phyloP scores from a whole-genome alignment of 2,329 filamentous ascomycete species.

The Aspergillus sclerotialis region DNA sequence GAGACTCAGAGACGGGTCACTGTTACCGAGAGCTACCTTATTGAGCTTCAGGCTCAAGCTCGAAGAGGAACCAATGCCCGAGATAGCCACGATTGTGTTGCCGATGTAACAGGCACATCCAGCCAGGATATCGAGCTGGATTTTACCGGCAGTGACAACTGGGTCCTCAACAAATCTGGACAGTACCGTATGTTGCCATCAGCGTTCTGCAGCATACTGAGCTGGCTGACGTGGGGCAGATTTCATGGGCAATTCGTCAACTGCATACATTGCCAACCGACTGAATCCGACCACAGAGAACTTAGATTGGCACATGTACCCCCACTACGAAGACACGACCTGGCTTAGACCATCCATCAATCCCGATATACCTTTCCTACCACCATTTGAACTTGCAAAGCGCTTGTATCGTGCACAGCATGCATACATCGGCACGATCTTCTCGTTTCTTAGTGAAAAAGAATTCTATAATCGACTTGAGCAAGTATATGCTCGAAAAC shows the following conservation, averaged over 20 bases:
- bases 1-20: constrained; percentile 30
- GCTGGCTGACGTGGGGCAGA: constrained; percentile 11
- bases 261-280: constrained; percentile 28
- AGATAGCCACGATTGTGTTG: too few species aligned
- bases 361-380: constrained; percentile 33
- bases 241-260: constrained; percentile 27
- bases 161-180: constrained; percentile 18
- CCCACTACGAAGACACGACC: constrained; percentile 27
- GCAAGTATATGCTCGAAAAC: constrained; percentile 38
- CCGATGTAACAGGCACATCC: too few species aligned
- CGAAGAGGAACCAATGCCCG: too few species aligned
- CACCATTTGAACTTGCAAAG: constrained; percentile 46
- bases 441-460: constrained; percentile 44
- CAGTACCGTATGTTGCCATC: constrained; percentile 22
- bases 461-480: constrained; percentile 42
- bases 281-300: constrained; percentile 26
- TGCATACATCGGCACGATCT: constrained; percentile 52
- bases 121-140: too few species aligned
- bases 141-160: too few species aligned
- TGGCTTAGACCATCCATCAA: constrained; percentile 21
- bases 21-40: constrained; percentile 29
- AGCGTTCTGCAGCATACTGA: too few species aligned
- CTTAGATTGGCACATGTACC: constrained; percentile 29
- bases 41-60: constrained; percentile 26
- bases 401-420: constrained; percentile 48